Percentiles rank a stretch among this genome's conserved stretches.
phyloP scores from a whole-genome alignment of 78 protist genomes.

The Planoprotostelium fungivorum region DNA sequence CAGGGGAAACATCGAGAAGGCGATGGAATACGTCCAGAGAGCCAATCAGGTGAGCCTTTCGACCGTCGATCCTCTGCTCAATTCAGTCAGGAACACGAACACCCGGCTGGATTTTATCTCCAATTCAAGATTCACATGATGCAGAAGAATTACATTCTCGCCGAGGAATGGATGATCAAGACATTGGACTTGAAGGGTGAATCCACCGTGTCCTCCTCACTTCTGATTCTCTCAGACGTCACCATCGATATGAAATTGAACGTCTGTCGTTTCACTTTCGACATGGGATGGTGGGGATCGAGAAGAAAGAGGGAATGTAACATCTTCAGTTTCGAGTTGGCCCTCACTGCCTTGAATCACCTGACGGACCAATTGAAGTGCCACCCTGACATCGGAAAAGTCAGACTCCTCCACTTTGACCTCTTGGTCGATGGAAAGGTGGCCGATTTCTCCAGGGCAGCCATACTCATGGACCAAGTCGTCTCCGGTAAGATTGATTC shows the following conservation, averaged over 20 bases:
- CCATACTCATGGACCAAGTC: not conserved
- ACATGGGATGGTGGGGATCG: not conserved
- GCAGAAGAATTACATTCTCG: not conserved
- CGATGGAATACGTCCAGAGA: not conserved
- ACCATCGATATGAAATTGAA: not conserved
- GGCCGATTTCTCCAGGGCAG: not conserved
- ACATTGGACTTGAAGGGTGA: not conserved
- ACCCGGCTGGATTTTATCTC: not conserved
- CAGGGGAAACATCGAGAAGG: not conserved
- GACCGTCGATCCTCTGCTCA: no score
- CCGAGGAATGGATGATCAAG: not conserved
- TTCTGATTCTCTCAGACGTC: not conserved
- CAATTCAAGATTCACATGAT: not conserved
- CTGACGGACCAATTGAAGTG: not conserved
- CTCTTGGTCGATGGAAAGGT: no score
- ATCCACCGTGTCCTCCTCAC: no score
- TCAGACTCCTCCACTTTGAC: not conserved
- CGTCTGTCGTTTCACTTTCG: not conserved
- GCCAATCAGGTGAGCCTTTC: no score
- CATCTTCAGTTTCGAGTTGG: not conserved
- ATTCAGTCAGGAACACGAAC: not conserved
- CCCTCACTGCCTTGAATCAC: not conserved
- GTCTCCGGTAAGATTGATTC: not conserved
- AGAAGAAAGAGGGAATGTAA: not conserved
- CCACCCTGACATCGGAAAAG: not conserved